Base-by-base conservation (phyloP, 2,329 filamentous ascomycete genomes). In the Curvularia spicifera region DNA sequence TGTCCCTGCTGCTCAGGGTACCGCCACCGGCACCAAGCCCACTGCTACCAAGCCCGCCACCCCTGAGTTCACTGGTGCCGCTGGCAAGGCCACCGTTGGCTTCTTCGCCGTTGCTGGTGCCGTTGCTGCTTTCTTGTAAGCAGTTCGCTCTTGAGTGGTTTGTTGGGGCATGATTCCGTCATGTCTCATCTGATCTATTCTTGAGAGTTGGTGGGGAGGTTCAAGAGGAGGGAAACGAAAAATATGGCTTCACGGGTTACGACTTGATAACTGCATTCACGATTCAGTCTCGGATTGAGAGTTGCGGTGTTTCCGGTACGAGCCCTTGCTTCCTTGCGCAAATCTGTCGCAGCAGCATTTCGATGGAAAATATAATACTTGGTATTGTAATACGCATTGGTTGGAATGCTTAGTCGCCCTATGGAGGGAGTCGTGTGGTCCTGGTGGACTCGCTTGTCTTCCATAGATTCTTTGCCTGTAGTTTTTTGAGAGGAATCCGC, bases 71-170 rank as follows among this genome's bases (percentile, higher is more conserved):
- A 84, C 82, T 58, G 83, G 82, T 55, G 83, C 80, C 69, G 83
- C 82, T 69, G 77, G 78, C 71, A 80, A 82, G 76, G 78, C 76
- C 60, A 82, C 81, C 71, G 82, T 80, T 58, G 82, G 80, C 68
- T 76, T 86, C 61, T 80, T 82, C 58, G 82, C 80, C 71, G 74
- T 85, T 66, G 78, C 83, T 70, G 83, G 80, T 76, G 77, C 83
- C 64, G 81, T 73, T 51, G 75, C 71, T 63, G 74, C 74, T 71
- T 70, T 77, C 70, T 73, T 78, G 73, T 78, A 76, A 75, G 65
- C 64, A 37, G 51, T 40, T 67, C 55, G 52, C 53, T 60, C 60
- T 64, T 61, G 53, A 58, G 57, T 56, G 65, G 64, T 60, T 45
- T 45, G 56, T 37, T 50, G 49, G 50, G 56, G 3, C 35, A 28